phyloP scores from a whole-genome alignment of 2,329 filamentous ascomycete species.

The Cladophialophora yegresii region DNA sequence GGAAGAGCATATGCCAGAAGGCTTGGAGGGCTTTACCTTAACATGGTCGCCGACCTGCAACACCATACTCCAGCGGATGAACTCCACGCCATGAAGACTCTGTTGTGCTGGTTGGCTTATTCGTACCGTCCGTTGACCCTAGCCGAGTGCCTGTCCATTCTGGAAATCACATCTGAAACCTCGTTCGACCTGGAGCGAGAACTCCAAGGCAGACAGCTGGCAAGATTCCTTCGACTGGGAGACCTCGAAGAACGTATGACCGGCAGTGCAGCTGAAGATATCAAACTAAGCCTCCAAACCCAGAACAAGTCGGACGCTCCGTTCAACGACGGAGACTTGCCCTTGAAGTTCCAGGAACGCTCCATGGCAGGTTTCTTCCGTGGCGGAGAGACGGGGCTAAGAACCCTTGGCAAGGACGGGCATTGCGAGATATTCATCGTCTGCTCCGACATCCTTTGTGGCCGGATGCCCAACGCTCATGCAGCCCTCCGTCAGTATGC shows the following conservation, averaged over 20 bases:
- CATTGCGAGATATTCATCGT: slow-evolving; percentile 13
- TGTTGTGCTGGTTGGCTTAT: slow-evolving; percentile 11
- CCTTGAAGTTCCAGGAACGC: slow-evolving; percentile 12
- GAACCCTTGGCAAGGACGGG: neutral
- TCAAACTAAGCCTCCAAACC: neutral
- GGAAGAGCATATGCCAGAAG: slow-evolving; percentile 3
- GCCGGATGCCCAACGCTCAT: neutral
- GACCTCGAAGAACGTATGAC: slow-evolving; percentile 11
- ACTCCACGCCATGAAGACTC: slow-evolving; percentile 8
- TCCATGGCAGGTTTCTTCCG: slow-evolving; percentile 13
- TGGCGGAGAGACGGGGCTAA: neutral
- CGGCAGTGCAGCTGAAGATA: neutral
- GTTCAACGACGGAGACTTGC: slow-evolving; percentile 9
- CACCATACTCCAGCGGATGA: slow-evolving; percentile 5
- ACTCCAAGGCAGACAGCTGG: slow-evolving; percentile 12
- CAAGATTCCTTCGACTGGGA: slow-evolving; percentile 9
- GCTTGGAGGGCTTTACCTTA: slow-evolving; percentile 5
- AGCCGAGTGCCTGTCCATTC: slow-evolving; percentile 8
- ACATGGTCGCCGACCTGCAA: slow-evolving; percentile 13
- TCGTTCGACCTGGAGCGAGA: slow-evolving; percentile 18
- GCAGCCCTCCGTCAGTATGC: slow-evolving; percentile 12
- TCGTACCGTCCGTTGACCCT: slow-evolving; percentile 10
- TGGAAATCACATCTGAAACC: neutral
- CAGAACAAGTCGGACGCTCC: slow-evolving; percentile 1
- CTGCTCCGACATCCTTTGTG: slow-evolving; percentile 16